A percentile compares a stretch with the other conserved stretches of the same genome.
Evolutionary conservation across 495 filamentous ascomycete species (phyloP).

Genomic region (Xylaria longipes): DNA sequence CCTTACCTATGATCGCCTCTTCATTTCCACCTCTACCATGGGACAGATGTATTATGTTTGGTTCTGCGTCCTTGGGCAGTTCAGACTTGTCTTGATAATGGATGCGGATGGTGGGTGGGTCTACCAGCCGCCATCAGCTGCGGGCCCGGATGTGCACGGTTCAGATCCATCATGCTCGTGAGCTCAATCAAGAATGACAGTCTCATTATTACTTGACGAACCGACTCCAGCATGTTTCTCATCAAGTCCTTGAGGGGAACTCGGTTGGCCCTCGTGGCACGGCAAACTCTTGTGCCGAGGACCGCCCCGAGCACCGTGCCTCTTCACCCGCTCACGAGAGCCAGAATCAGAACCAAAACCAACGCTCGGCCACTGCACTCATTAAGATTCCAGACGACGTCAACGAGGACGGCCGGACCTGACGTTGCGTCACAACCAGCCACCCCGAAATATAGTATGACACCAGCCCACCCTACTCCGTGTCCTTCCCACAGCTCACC

Average conservation of each 20-base stretch:
- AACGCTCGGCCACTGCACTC: neutral
- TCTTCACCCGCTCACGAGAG: neutral
- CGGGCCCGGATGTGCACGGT: neutral
- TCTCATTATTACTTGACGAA: neutral
- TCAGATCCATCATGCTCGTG: neutral
- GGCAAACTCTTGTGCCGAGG: neutral
- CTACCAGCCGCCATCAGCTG: neutral
- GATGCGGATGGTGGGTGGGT: neutral
- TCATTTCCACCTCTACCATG: too few relatives aligned
- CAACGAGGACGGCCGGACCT: conserved; percentile 19
- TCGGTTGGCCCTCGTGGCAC: neutral
- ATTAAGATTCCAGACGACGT: conserved; percentile 29
- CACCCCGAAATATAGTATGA: conserved; percentile 25
- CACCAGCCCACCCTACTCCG: neutral
- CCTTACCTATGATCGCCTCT: too few relatives aligned
- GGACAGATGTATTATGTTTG: too few relatives aligned
- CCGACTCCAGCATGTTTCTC: neutral
- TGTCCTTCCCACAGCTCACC: neutral
- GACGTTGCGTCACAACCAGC: neutral
- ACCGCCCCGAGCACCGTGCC: neutral
- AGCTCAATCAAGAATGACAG: neutral
- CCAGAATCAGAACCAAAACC: neutral
- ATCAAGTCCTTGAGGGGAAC: neutral
- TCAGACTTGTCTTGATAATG: too few relatives aligned
- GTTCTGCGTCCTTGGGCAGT: too few relatives aligned